Evolutionary conservation across 192 early-diverging fungal genomes (phyloP).

Genomic region (Linnemannia hyalina): DNA sequence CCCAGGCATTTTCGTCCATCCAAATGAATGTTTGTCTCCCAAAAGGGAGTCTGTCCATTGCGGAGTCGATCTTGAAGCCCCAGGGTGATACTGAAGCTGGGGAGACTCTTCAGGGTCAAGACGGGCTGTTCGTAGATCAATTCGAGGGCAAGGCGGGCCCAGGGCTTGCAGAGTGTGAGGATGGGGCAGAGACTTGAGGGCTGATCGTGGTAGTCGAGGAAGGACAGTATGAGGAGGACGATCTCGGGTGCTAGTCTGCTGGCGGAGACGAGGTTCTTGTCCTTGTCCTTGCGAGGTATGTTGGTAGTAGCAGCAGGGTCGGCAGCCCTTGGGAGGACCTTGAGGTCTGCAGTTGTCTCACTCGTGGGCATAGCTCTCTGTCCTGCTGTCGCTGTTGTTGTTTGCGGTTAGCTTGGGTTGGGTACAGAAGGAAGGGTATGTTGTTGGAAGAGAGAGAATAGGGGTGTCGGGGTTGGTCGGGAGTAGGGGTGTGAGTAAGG

Average conservation of each 20-base stretch:
- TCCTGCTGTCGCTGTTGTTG: background rate
- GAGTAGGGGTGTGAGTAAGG: background rate
- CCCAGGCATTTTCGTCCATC: conserved; percentile 3
- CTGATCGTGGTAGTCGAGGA: conserved; percentile 8
- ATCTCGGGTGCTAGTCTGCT: conserved; percentile 37
- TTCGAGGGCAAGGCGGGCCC: conserved; percentile 39
- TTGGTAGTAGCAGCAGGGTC: background rate
- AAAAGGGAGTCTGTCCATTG: conserved; percentile 23
- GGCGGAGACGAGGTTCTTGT: background rate
- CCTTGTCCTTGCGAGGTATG: background rate
- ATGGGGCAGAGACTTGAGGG: conserved; percentile 30
- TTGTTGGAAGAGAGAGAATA: background rate
- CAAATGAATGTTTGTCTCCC: conserved; percentile 17
- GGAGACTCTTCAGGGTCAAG: conserved; percentile 4
- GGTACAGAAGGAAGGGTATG: background rate
- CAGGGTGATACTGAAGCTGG: conserved; percentile 14
- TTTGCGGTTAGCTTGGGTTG: background rate
- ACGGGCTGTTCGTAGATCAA: conserved; percentile 43
- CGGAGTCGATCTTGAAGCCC: conserved; percentile 33
- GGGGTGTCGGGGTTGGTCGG: background rate
- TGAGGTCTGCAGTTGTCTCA: background rate
- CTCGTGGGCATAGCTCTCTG: background rate
- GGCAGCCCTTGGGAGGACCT: background rate
- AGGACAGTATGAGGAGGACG: conserved; percentile 43
- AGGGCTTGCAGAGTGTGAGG: conserved; percentile 43